These are phyloP conservation scores for Sordariomycetes sp. DNA, from an alignment of 2,329 filamentous ascomycete species.

Conservation along the genomic window DNA sequence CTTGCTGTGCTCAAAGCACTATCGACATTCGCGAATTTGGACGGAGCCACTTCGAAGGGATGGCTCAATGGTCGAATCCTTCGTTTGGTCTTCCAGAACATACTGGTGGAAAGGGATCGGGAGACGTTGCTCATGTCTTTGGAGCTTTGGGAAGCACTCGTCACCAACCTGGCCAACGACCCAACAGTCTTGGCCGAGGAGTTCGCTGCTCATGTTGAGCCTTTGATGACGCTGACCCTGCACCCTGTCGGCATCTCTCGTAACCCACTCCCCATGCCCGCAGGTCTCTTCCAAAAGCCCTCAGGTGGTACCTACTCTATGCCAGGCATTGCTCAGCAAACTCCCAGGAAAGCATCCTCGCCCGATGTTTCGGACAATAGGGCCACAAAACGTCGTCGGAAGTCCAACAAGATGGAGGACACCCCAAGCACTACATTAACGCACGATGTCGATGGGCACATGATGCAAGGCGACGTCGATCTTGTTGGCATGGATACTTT, in stretches of 20 bases:
- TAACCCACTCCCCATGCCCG: slow-evolving; percentile 87
- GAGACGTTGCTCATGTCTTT: slow-evolving; percentile 74
- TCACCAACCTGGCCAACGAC: slow-evolving; percentile 57
- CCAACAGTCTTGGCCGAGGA: slow-evolving; percentile 60
- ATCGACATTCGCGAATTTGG: slow-evolving; percentile 84
- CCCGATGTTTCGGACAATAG: slow-evolving; percentile 52
- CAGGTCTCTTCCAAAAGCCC: slow-evolving; percentile 80
- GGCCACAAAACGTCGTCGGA: slow-evolving; percentile 67
- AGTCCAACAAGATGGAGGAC: slow-evolving; percentile 75
- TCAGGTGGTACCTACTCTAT: slow-evolving; percentile 75
- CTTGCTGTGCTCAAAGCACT: slow-evolving; percentile 88
- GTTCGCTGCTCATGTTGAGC: slow-evolving; percentile 64
- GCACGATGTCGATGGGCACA: slow-evolving; percentile 95
- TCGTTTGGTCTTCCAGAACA: slow-evolving; percentile 86
- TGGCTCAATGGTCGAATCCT: slow-evolving; percentile 91
- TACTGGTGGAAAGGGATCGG: slow-evolving; percentile 85
- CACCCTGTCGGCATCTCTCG: slow-evolving; percentile 89
- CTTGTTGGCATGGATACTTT: slow-evolving; percentile 84
- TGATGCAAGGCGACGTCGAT: slow-evolving; percentile 95
- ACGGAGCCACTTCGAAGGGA: slow-evolving; percentile 68
- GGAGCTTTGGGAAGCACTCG: slow-evolving; percentile 76
- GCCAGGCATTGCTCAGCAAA: slow-evolving; percentile 29
- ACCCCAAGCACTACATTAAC: slow-evolving; percentile 52
- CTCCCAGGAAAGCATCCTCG: slow-evolving; percentile 34
- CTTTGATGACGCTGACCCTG: slow-evolving; percentile 76